Percentiles rank a stretch among this genome's conserved stretches.
These are phyloP conservation scores for Cladorrhinum samala DNA, from an alignment of 495 filamentous ascomycete species.

Conservation along the genomic window DNA sequence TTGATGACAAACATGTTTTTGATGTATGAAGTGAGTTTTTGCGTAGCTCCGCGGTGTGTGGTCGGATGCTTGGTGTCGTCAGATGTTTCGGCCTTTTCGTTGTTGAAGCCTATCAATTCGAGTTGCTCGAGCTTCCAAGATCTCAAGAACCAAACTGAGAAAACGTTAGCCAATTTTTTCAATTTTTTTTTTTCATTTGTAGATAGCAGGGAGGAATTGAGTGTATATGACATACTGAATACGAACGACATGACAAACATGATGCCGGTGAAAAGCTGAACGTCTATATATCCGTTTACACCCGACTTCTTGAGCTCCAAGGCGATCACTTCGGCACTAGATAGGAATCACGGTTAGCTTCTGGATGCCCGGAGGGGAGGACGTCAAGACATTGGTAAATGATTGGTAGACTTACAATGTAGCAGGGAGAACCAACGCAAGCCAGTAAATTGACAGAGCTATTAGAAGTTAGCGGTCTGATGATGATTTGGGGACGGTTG, in stretches of 20 bases:
- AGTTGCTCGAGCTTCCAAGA: constrained; percentile 41
- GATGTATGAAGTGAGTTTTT: constrained; percentile 19
- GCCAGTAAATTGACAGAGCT: constrained; percentile 65
- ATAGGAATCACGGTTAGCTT: background rate
- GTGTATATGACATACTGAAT: constrained; percentile 33
- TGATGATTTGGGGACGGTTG: too few relatives aligned
- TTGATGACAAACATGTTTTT: constrained; percentile 12
- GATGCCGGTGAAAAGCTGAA: constrained; percentile 35
- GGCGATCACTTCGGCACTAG: constrained; percentile 61
- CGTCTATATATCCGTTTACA: constrained; percentile 32
- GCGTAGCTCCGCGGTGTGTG: constrained; percentile 11
- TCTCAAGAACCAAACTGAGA: constrained; percentile 34
- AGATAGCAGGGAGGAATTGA: too few relatives aligned
- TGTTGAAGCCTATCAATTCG: constrained; percentile 19
- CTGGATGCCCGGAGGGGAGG: background rate
- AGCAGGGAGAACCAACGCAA: constrained; percentile 63
- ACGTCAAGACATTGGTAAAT: too few relatives aligned
- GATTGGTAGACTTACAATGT: constrained; percentile 53
- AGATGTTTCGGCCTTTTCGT: constrained; percentile 25
- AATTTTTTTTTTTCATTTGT: too few relatives aligned
- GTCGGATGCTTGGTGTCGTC: constrained; percentile 21
- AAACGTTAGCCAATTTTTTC: too few relatives aligned
- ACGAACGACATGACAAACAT: constrained; percentile 35
- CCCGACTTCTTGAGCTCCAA: constrained; percentile 54
- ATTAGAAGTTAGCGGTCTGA: background rate